phyloP scores from a whole-genome alignment of 768 basidiomycete species.

The Tulasnella sp. region DNA sequence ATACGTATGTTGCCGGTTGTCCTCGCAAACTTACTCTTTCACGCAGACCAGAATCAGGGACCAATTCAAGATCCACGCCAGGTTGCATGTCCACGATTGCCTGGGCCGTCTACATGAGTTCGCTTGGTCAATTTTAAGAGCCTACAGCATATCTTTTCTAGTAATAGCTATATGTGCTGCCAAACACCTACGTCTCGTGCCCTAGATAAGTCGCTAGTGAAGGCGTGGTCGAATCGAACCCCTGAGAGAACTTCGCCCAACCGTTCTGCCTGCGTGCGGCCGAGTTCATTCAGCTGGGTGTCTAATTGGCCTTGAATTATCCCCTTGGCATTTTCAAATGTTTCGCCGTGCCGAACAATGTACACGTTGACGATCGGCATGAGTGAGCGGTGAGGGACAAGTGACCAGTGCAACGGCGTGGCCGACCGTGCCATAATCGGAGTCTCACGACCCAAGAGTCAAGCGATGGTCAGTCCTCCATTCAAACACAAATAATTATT shows the following conservation, averaged over 20 bases:
- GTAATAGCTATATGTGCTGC: neutral
- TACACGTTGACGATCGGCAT: conserved; percentile 26
- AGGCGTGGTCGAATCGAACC: conserved; percentile 33
- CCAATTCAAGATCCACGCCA: neutral
- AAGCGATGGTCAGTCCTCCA: neutral
- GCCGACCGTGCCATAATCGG: neutral
- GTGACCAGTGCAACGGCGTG: neutral
- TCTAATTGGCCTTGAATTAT: conserved; percentile 32
- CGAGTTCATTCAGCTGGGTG: conserved; percentile 29
- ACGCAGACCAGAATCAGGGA: neutral
- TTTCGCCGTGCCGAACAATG: conserved; percentile 27
- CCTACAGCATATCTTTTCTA: neutral
- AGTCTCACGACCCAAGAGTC: neutral
- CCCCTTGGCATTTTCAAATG: conserved; percentile 21
- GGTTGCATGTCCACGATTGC: conserved; percentile 25
- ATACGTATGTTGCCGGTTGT: neutral
- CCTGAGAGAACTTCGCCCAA: conserved; percentile 28
- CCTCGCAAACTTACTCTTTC: conserved; percentile 13
- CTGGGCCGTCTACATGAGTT: conserved; percentile 25
- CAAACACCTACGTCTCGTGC: conserved; percentile 34
- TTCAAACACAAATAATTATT: neutral
- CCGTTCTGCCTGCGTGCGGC: conserved; percentile 27
- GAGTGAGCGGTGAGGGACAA: conserved; percentile 2
- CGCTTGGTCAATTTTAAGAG: neutral
- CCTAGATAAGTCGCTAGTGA: conserved; percentile 33